Conservation (phyloP, 306 rosid species). For the Malus domestica region DNA sequence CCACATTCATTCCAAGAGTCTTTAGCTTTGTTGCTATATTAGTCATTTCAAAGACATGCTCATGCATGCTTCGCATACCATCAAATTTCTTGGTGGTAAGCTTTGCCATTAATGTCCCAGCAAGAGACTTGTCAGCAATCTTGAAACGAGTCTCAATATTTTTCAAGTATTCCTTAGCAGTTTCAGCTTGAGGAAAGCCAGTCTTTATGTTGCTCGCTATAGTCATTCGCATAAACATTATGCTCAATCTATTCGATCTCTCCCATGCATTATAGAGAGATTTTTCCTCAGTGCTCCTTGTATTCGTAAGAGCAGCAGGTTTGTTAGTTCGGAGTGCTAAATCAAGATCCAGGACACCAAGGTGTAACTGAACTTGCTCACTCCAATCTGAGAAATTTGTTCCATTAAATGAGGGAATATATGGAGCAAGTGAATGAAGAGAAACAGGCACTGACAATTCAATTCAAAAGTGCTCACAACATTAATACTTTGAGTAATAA, state of each 20-base stretch:
- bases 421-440: neutral
- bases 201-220: neutral
- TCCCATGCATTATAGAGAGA: neutral
- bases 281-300: neutral
- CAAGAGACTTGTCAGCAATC: too few species aligned
- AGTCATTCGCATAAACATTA: constrained; percentile 12
- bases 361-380: constrained; percentile 6
- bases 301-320: neutral
- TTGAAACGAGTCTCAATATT: neutral
- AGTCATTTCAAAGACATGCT: constrained; percentile 10
- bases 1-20: neutral
- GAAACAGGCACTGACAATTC: neutral
- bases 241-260: neutral
- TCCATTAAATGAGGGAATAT: neutral
- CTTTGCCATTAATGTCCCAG: neutral
- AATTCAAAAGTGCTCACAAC: neutral
- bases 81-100: neutral
- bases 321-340: neutral
- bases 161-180: neutral
- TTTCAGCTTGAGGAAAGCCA: neutral
- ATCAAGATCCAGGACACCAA: constrained; percentile 7
- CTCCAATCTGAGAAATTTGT: neutral
- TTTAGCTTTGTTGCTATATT: neutral
- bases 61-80: constrained; percentile 1
- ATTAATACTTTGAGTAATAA: neutral